Evolutionary conservation across 768 basidiomycete species (phyloP).

Genomic region (Macrolepiota fuliginosa): DNA sequence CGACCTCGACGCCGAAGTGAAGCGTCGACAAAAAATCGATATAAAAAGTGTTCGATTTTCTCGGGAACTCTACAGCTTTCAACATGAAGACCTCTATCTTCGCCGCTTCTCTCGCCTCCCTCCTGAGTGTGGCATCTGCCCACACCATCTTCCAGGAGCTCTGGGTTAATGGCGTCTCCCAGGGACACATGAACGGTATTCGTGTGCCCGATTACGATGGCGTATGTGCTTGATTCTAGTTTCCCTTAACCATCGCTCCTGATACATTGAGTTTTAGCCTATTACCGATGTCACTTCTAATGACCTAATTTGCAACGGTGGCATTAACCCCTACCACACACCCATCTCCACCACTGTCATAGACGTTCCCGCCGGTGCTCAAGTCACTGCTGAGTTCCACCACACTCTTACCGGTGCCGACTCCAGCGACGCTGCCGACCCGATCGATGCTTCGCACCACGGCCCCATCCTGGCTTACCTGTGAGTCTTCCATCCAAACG

Average conservation of each 20-base stretch:
- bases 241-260: not conserved
- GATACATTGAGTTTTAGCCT: not conserved
- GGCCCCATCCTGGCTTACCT: constrained; percentile 50
- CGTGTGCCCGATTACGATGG: constrained; percentile 44
- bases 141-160: constrained; percentile 57
- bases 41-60: not conserved
- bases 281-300: constrained; percentile 11
- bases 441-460: constrained; percentile 48
- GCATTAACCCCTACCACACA: constrained; percentile 11
- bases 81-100: constrained; percentile 25
- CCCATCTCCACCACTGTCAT: constrained; percentile 30
- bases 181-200: constrained; percentile 42
- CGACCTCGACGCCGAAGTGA: not conserved
- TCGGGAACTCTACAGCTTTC: not conserved
- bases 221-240: constrained; percentile 17
- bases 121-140: constrained; percentile 35
- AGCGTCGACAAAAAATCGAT: too few relatives aligned
- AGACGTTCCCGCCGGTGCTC: constrained; percentile 14
- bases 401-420: constrained; percentile 45
- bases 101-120: constrained; percentile 24
- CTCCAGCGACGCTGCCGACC: constrained; percentile 38
- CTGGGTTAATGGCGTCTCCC: constrained; percentile 48
- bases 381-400: constrained; percentile 51
- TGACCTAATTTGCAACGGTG: constrained; percentile 10
- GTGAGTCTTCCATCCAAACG: constrained; percentile 25